phyloP scores from a whole-genome alignment of 1,139 yeast genomes.

The Wickerhamomyces sp. region DNA sequence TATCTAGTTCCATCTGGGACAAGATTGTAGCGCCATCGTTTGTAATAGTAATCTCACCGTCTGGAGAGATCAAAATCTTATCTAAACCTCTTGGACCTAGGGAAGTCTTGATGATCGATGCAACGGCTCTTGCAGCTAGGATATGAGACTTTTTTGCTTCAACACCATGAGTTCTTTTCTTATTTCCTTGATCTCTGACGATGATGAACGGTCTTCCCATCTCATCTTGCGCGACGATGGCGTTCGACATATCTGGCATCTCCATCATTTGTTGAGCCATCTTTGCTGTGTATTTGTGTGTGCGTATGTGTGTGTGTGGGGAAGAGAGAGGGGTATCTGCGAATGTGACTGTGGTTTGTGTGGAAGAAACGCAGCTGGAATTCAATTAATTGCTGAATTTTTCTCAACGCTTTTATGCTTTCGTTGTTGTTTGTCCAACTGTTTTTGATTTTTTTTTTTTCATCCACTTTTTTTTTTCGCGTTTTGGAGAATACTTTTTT shows the following conservation, averaged over 20 bases:
- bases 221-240: slow-evolving; percentile 98
- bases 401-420: no score
- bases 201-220: slow-evolving; percentile 98
- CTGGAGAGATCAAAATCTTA: slow-evolving; percentile 87
- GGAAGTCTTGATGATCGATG: slow-evolving; percentile 86
- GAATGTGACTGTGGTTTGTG: no score
- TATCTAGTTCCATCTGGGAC: slow-evolving; percentile 92
- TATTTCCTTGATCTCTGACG: slow-evolving; percentile 94
- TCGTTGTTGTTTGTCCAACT: no score
- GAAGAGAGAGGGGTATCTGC: no score
- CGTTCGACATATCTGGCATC: slow-evolving; percentile 94
- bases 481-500: no score
- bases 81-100: slow-evolving; percentile 98
- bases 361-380: no score
- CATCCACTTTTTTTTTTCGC: background rate
- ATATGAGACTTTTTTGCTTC: slow-evolving; percentile 96
- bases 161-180: slow-evolving; percentile 85
- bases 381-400: no score
- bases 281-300: slow-evolving; percentile 3
- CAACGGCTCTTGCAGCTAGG: slow-evolving; percentile 92
- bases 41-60: slow-evolving; percentile 96
- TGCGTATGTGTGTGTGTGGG: no score
- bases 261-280: slow-evolving; percentile 44
- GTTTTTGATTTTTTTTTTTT: background rate
- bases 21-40: slow-evolving; percentile 98